Base-by-base conservation (phyloP, 495 filamentous ascomycete species). In the Daldinia grandis region DNA sequence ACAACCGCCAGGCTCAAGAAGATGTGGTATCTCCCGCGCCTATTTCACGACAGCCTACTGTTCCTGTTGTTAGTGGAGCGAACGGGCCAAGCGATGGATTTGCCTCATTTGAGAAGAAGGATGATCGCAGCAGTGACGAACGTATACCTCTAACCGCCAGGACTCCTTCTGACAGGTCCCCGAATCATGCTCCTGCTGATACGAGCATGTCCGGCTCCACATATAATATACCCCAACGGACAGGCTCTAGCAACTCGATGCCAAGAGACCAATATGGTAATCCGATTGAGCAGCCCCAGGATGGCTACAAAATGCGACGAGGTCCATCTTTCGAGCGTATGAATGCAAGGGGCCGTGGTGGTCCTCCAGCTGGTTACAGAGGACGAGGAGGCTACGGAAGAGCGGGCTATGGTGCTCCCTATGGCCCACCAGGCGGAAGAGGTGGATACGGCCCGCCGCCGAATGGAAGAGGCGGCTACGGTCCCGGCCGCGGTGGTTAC, bases 131-230 rank as follows among this genome's bases (percentile, higher is more conserved):
- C 42, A 90, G 87, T 64, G 95, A 98, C 54, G 95, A 98, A 76
- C 85, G 88, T 31, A 89, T 91, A n/a, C 93, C 93, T 0, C 79
- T 98, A 27, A 97, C 95, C 35, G 82, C 88, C 0, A 80, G 85
- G 62, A 90, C 87, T 57, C 80, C 83, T 7, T 80, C 84, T n/a
- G 79, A 83, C n/a, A 78, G 80, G 27, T 85, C 84, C 1, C 81
- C 80, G 6, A 80, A 76, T 33, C 77, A 78, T 33, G 63, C 66
- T 1, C 70, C 76, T 12, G 76, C 76, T 17, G 80, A 80, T 61
- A 66, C 53, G 74, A 78, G 38, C 75, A 81, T 75, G 72, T 82
- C 66, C 25, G 68, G 71, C 15, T 66, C 76, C 10, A 75, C 78
- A 2, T 73, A 68, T 37, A 76, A 65, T 30, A 66, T 25, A 21